A percentile compares a stretch with the other conserved stretches of the same genome.
Conservation (phyloP, 169 alveolate genomes). For the Cryptosporidium baileyi region DNA sequence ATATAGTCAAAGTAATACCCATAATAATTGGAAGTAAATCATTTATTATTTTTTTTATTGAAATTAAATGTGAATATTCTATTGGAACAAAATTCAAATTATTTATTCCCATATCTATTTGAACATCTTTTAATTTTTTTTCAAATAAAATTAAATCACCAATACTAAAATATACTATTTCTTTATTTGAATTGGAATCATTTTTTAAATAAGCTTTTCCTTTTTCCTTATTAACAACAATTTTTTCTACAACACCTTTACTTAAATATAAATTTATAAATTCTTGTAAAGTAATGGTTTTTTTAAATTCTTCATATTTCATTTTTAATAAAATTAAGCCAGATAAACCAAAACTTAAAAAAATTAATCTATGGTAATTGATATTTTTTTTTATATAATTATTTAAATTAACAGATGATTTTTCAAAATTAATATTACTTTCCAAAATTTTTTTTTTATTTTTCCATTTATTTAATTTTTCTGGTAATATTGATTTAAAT, state of each 20-base stretch:
- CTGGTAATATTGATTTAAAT: neutral
- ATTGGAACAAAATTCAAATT: slow-evolving; percentile 81
- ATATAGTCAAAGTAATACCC: slow-evolving; percentile 8
- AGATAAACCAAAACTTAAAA: slow-evolving; percentile 1
- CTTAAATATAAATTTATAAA: slow-evolving; percentile 79
- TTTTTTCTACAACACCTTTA: slow-evolving; percentile 82
- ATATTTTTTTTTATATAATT: neutral
- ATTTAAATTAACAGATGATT: neutral
- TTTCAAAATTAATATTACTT: neutral
- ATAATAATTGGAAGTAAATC: slow-evolving; percentile 39
- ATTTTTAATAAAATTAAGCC: neutral
- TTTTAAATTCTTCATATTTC: slow-evolving; percentile 34
- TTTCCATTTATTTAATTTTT: no score
- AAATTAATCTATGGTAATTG: neutral
- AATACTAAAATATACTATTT: slow-evolving; percentile 76
- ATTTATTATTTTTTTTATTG: neutral
- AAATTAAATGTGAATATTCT: slow-evolving; percentile 67
- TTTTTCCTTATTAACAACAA: slow-evolving; percentile 78
- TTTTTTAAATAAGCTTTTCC: slow-evolving; percentile 35
- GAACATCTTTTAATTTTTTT: slow-evolving; percentile 77
- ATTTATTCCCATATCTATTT: slow-evolving; percentile 79
- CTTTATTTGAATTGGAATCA: slow-evolving; percentile 3
- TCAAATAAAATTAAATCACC: slow-evolving; percentile 82
- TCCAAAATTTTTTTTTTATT: no score
- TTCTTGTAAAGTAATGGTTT: slow-evolving; percentile 85